These are phyloP conservation scores for Syzygium aqueum DNA, from an alignment of 345 rosid genomes.

Conservation along the genomic window DNA sequence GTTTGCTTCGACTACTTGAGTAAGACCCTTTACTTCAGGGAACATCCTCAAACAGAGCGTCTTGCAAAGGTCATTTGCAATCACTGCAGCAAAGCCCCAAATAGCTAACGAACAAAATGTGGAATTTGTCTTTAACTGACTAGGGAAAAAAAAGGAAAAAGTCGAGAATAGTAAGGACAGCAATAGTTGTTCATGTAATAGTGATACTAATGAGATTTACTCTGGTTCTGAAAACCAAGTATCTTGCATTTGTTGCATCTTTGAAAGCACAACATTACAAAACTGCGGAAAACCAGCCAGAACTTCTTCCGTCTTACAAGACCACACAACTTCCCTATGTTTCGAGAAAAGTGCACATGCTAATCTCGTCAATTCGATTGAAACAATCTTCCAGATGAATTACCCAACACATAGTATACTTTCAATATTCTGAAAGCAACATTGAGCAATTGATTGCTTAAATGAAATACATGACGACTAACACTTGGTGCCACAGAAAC, in stretches of 20 bases:
- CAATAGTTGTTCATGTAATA: background rate
- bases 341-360: background rate
- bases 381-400: background rate
- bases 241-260: background rate
- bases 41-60: constrained; percentile 22
- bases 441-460: background rate
- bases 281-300: background rate
- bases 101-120: background rate
- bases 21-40: constrained; percentile 8
- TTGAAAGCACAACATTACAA: background rate
- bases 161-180: background rate
- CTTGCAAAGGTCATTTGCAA: constrained; percentile 19
- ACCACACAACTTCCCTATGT: background rate
- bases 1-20: constrained; percentile 6
- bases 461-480: background rate
- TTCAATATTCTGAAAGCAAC: background rate
- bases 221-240: background rate
- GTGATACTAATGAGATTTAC: background rate
- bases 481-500: background rate
- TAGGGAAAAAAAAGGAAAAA: background rate
- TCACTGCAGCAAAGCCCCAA: constrained; percentile 10
- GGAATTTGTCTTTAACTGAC: background rate
- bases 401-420: background rate
- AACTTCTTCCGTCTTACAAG: no score
- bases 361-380: background rate